A percentile compares a stretch with the other conserved stretches of the same genome.
Conservation (phyloP, 2,329 filamentous ascomycete species). For the Fusarium sp. region DNA sequence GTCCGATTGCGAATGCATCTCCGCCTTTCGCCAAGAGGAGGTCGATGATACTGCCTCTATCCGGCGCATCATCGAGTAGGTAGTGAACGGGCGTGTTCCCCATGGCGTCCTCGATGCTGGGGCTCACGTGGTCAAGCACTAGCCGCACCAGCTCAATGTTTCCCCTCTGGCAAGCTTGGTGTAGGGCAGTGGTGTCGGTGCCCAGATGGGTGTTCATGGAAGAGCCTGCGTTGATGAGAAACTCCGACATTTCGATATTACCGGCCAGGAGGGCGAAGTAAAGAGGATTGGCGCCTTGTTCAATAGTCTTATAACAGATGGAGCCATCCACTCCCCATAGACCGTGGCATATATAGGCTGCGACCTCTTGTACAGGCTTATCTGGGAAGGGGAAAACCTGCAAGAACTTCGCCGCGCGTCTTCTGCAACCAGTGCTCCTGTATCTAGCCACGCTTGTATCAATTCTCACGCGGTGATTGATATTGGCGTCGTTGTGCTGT, state of each 20-base stretch:
- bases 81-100: not conserved
- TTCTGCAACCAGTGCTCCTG: not conserved
- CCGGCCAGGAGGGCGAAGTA: not conserved
- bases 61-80: not conserved
- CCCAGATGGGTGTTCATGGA: not conserved
- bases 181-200: not conserved
- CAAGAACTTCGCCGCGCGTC: not conserved
- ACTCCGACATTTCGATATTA: not conserved
- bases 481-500: not conserved
- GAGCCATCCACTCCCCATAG: not conserved
- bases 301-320: not conserved
- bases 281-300: not conserved
- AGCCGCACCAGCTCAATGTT: not conserved
- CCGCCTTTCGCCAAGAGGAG: not conserved
- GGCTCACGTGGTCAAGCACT: not conserved
- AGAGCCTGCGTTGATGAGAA: not conserved
- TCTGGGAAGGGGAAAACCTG: not conserved
- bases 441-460: not conserved
- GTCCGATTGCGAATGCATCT: not conserved
- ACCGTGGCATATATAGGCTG: not conserved
- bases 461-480: constrained; percentile 15
- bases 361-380: not conserved
- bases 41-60: not conserved
- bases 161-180: not conserved
- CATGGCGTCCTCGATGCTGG: not conserved